Evolutionary conservation across 768 basidiomycete genomes (phyloP).

Genomic region (Favolaschia claudopus): DNA sequence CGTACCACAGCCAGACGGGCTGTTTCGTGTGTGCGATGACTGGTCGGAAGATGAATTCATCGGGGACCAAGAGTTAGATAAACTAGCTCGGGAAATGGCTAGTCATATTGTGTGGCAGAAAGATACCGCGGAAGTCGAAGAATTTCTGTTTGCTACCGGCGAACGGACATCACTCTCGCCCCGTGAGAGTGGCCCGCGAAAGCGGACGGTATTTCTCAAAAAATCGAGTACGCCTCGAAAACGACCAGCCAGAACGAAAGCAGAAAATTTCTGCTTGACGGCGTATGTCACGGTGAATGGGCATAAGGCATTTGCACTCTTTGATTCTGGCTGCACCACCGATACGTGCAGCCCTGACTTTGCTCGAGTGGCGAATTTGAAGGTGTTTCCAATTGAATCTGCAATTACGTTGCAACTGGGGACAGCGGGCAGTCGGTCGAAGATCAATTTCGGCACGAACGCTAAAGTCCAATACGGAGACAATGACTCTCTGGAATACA

Average conservation of each 20-base stretch:
- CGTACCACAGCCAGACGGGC: too few species aligned
- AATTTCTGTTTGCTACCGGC: neutral
- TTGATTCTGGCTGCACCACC: slow-evolving; percentile 3
- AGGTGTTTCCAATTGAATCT: neutral
- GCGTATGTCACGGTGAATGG: slow-evolving; percentile 4
- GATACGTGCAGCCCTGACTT: slow-evolving; percentile 6
- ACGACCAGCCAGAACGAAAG: neutral
- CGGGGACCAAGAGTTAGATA: too few species aligned
- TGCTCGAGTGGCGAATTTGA: neutral
- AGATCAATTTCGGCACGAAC: neutral
- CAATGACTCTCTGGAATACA: neutral
- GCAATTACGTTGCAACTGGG: neutral
- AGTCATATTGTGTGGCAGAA: too few species aligned
- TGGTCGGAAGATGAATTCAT: too few species aligned
- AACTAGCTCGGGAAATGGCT: too few species aligned
- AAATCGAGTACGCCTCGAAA: neutral
- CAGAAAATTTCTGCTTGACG: neutral
- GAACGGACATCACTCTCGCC: neutral
- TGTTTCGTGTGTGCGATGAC: too few species aligned
- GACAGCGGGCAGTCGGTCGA: neutral
- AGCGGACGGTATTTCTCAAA: neutral
- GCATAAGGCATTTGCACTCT: neutral
- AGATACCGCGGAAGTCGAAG: too few species aligned
- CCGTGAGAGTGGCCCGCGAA: neutral
- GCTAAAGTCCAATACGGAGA: neutral